Conservation (phyloP, 106 monocot genomes). For the Narthecium ossifragum region DNA sequence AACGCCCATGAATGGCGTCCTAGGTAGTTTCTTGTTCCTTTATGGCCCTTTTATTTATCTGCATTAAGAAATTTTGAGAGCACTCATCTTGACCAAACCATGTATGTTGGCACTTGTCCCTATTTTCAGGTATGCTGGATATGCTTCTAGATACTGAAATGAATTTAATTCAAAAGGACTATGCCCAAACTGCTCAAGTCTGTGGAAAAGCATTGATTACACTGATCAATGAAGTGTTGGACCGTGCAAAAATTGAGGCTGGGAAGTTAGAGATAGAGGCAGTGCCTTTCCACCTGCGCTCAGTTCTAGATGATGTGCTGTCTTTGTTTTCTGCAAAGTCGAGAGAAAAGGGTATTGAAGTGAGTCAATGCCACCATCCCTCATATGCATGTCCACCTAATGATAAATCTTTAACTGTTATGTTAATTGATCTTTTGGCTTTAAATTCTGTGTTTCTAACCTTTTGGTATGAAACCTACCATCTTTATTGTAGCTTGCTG, state of each 20-base stretch:
- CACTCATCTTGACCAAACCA: no score
- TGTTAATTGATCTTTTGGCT: background rate
- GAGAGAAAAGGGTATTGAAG: conserved; percentile 87
- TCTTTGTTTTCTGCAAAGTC: conserved; percentile 84
- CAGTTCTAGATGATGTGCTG: conserved; percentile 82
- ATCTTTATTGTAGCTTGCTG: conserved; percentile 62
- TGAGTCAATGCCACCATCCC: conserved; percentile 16
- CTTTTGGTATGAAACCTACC: no score
- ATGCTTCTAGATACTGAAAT: conserved; percentile 92
- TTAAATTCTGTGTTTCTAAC: background rate
- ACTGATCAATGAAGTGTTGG: conserved; percentile 95
- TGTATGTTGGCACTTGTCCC: background rate
- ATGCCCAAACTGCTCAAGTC: conserved; percentile 89
- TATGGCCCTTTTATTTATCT: background rate
- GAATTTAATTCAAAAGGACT: conserved; percentile 81
- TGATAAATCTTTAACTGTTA: no score
- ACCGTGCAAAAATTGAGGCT: conserved; percentile 96
- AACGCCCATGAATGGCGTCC: conserved; percentile 99
- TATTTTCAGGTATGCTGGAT: conserved; percentile 82
- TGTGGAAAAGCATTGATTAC: conserved; percentile 94
- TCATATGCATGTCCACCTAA: no score
- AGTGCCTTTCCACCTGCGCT: conserved; percentile 84
- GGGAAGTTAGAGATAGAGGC: conserved; percentile 89
- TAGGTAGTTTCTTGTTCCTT: conserved; percentile 45
- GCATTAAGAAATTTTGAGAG: background rate